Conservation (phyloP, 129 eudicot species). For the Scalesia atractyloides region DNA sequence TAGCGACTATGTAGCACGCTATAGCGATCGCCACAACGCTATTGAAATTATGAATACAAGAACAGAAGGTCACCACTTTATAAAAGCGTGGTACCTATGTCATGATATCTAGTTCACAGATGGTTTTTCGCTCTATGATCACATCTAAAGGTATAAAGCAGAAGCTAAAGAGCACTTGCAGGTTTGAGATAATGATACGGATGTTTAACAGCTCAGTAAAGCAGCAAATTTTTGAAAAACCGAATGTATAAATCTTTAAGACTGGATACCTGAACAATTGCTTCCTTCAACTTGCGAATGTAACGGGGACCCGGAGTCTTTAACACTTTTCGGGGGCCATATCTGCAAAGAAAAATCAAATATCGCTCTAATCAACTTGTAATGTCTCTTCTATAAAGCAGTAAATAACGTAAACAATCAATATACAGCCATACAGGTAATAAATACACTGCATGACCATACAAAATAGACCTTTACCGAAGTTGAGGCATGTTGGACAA, state of each 20-base stretch:
- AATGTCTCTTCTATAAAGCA: background rate
- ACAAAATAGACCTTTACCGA: slow-evolving; percentile 58
- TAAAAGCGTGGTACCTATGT: background rate
- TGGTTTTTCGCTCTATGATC: background rate
- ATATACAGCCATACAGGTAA: too few species aligned
- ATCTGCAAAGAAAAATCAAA: slow-evolving; percentile 52
- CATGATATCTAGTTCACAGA: background rate
- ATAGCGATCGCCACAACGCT: too few species aligned
- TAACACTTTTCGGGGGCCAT: slow-evolving; percentile 98
- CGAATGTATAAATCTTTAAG: background rate
- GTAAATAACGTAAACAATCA: slow-evolving; percentile 1
- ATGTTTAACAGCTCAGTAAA: background rate
- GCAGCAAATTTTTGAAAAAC: background rate
- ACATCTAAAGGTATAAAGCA: background rate
- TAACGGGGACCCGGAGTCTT: slow-evolving; percentile 90
- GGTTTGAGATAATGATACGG: slow-evolving; percentile 9
- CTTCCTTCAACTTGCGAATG: slow-evolving; percentile 84
- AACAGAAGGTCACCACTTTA: slow-evolving; percentile 7
- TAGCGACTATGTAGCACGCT: too few species aligned
- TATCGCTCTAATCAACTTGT: slow-evolving; percentile 5
- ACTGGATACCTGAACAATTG: slow-evolving; percentile 64
- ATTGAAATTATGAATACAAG: too few species aligned
- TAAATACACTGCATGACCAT: background rate
- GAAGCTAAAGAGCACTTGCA: slow-evolving; percentile 11
- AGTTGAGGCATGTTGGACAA: slow-evolving; percentile 87